These are phyloP conservation scores for Arctium minus DNA, from an alignment of 129 eudicot genomes.

Conservation along the genomic window DNA sequence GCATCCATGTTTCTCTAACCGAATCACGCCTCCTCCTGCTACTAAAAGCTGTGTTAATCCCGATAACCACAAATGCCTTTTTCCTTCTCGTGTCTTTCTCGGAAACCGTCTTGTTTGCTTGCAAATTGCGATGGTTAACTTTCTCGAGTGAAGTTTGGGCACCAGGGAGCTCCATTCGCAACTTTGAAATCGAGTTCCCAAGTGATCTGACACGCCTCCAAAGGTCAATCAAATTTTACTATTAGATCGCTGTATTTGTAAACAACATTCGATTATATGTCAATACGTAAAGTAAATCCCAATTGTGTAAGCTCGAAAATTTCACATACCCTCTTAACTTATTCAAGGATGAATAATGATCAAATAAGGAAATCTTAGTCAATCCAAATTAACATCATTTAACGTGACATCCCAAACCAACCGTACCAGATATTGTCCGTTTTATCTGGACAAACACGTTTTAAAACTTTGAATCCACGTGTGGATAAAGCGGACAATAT, in stretches of 20 bases:
- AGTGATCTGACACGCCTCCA: slow-evolving; percentile 36
- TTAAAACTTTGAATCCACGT: not conserved
- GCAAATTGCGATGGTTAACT: slow-evolving; percentile 17
- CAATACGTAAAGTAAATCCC: not conserved
- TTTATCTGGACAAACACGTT: not conserved
- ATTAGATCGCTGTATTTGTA: slow-evolving; percentile 1
- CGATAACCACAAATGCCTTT: slow-evolving; percentile 61
- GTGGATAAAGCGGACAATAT: no score
- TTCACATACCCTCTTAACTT: not conserved
- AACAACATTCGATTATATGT: not conserved
- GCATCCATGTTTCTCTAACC: slow-evolving; percentile 75
- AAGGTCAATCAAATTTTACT: slow-evolving; percentile 5
- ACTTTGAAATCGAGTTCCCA: slow-evolving; percentile 42
- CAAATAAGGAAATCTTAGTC: not conserved
- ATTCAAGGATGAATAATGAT: not conserved
- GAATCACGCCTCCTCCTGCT: slow-evolving; percentile 78
- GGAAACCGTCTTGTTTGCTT: slow-evolving; percentile 17
- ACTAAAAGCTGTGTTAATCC: slow-evolving; percentile 76
- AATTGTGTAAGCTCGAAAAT: not conserved
- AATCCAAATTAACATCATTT: not conserved
- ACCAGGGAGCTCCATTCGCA: slow-evolving; percentile 49
- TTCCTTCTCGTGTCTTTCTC: slow-evolving; percentile 20
- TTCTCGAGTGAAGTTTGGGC: slow-evolving; percentile 21
- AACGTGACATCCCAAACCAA: no score
- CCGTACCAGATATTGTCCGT: not conserved